Base-by-base conservation (phyloP, 2,329 filamentous ascomycete species). In the Eutypa lata region DNA sequence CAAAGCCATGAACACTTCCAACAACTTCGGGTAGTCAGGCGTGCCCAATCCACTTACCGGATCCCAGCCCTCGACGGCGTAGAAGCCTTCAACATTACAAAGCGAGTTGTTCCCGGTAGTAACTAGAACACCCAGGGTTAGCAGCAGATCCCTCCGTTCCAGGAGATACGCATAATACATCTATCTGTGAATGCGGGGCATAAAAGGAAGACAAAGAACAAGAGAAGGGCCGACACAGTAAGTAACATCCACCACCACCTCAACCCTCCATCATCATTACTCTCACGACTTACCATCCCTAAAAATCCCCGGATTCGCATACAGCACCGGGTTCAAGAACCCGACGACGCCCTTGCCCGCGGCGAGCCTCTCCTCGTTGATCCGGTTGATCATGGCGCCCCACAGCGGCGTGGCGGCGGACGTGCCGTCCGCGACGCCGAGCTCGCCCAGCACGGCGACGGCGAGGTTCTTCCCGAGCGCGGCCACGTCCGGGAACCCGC, bases 291-390 rank as follows among this genome's bases (percentile, higher is more conserved):
- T n/a, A 40, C 16, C 37, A 40, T 40, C 37, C 2, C 37, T 16
- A n/a, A 40, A n/a, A n/a, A 18, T n/a, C 16, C 2, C 37, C 18
- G 3, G 37, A 19, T 40, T 40, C 37, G n/a, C 16, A 18, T 48
- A 6, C 50, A 81, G 60, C 40, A 74, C 72, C 1, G 74, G 78
- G 48, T 82, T 78, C 19, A 82, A 63, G 57, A 82, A 82, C 0
- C 79, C 79, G 11, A 82, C 71, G 0, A 76, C 66, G 5, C 68
- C 63, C 64, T 79, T 80, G 2, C 73, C 73, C 1, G 62, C 67
- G 7, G 70, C 69, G 22, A 80, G 59, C 21, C 78, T 65, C 60
- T 76, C 76, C 61, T 81, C 78, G 54, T 80, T 80, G 35, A 81
- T 68, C 57, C 79, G 60, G 1, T 75, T 81, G 26, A 82, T 60